Percentiles rank a stretch among this genome's conserved stretches.
These are phyloP conservation scores for Candida sithepensis DNA, from an alignment of 805 yeast species.

Conservation along the genomic window DNA sequence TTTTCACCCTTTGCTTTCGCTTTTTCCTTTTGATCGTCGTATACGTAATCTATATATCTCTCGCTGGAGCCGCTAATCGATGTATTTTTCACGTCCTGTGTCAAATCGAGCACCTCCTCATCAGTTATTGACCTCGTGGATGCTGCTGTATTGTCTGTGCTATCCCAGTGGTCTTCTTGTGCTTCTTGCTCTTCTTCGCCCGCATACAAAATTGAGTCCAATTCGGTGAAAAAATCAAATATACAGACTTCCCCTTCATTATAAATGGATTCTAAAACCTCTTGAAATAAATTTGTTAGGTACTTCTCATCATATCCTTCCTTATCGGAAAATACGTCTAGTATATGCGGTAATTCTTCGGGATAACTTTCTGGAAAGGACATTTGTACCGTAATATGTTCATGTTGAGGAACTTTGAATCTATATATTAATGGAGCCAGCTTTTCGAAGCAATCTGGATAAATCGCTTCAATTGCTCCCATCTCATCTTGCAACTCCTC, in stretches of 20 bases:
- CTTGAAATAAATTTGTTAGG: conserved; percentile 44
- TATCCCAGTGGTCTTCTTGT: conserved; percentile 23
- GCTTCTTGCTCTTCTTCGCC: conserved; percentile 29
- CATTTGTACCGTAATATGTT: conserved; percentile 56
- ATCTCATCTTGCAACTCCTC: conserved; percentile 68
- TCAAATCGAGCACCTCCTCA: conserved; percentile 5
- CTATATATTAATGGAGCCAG: conserved; percentile 40
- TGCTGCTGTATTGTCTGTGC: conserved; percentile 8
- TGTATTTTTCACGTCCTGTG: background rate
- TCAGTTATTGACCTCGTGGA: background rate
- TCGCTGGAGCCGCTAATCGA: conserved; percentile 3
- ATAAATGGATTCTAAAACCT: conserved; percentile 51
- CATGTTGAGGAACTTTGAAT: conserved; percentile 59
- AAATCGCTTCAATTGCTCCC: conserved; percentile 82
- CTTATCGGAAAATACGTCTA: conserved; percentile 43
- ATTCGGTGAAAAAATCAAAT: conserved; percentile 71
- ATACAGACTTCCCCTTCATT: conserved; percentile 66
- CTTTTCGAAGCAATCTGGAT: conserved; percentile 54
- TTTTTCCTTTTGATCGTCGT: conserved; percentile 28
- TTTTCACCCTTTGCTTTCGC: conserved; percentile 15
- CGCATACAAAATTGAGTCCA: conserved; percentile 49
- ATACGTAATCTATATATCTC: conserved; percentile 14
- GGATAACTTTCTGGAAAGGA: conserved; percentile 77
- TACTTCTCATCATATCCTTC: conserved; percentile 42
- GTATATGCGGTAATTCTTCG: conserved; percentile 52